phyloP scores from a whole-genome alignment of 805 yeast genomes.

The Starmerella riodocensis region DNA sequence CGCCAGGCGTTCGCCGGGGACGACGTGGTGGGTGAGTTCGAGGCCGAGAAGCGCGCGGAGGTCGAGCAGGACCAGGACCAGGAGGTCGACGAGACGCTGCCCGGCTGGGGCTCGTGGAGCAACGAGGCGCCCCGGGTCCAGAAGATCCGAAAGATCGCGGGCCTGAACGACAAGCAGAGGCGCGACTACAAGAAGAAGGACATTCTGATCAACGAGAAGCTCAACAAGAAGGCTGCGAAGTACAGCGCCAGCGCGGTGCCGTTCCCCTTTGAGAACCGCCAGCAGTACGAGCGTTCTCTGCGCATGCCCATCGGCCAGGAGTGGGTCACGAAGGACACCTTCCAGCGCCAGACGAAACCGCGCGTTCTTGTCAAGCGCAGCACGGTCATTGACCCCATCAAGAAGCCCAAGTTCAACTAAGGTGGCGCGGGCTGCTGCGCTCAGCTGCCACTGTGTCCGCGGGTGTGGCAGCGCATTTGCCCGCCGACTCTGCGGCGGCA shows the following conservation, averaged over 20 bases:
- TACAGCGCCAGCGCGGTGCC: slow-evolving; percentile 87
- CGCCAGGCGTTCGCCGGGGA: slow-evolving; percentile 96
- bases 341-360: slow-evolving; percentile 81
- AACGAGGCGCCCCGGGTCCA: slow-evolving; percentile 49
- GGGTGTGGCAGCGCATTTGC: too few relatives aligned
- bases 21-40: slow-evolving; percentile 74
- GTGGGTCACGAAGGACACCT: slow-evolving; percentile 82
- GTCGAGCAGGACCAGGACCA: slow-evolving; percentile 72
- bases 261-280: slow-evolving; percentile 83
- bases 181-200: slow-evolving; percentile 61
- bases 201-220: slow-evolving; percentile 80
- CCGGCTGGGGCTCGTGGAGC: slow-evolving; percentile 99
- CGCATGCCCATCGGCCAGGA: slow-evolving; percentile 96
- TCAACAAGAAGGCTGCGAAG: slow-evolving; percentile 70
- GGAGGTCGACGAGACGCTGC: slow-evolving; percentile 71
- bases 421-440: too few relatives aligned
- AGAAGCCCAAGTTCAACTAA: slow-evolving; percentile 28
- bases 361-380: slow-evolving; percentile 78
- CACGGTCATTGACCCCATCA: slow-evolving; percentile 77
- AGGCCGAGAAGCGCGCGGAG: slow-evolving; percentile 55
- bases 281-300: slow-evolving; percentile 86
- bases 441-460: too few relatives aligned
- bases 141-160: slow-evolving; percentile 59
- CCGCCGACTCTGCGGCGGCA: too few relatives aligned
- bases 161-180: slow-evolving; percentile 64